Evolutionary conservation across 352 stramenopile species (phyloP).

Genomic region (Phytopythium boreale): DNA sequence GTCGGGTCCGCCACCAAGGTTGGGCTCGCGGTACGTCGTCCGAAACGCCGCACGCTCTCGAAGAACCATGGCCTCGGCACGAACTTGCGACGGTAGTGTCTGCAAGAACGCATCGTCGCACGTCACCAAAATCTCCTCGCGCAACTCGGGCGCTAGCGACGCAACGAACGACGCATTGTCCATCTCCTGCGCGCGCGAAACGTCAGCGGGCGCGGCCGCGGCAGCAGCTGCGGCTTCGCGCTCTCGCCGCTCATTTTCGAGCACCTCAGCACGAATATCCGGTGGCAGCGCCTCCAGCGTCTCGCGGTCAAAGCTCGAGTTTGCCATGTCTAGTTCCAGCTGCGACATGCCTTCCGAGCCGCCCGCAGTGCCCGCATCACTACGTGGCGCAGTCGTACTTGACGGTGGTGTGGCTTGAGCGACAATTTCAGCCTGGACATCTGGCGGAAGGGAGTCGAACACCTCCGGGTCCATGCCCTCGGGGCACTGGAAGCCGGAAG

Average conservation of each 20-base stretch:
- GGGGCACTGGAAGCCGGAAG: constrained; percentile 63
- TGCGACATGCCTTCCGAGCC: constrained; percentile 72
- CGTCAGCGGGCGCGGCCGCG: constrained; percentile 82
- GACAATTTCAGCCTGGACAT: constrained; percentile 97
- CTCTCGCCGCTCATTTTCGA: constrained; percentile 95
- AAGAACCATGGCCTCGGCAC: constrained; percentile 94
- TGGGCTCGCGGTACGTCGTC: constrained; percentile 53
- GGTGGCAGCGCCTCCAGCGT: constrained; percentile 95
- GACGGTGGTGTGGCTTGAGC: constrained; percentile 58
- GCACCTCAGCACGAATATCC: constrained; percentile 96
- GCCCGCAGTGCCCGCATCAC: constrained; percentile 26
- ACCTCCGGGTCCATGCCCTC: constrained; percentile 97
- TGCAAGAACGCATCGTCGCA: constrained; percentile 95
- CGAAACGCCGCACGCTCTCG: constrained; percentile 90
- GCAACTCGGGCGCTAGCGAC: constrained; percentile 93
- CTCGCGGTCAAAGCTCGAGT: constrained; percentile 93
- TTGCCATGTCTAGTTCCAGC: constrained; percentile 80
- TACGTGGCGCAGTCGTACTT: constrained; percentile 21
- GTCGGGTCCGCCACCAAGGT: constrained; percentile 41
- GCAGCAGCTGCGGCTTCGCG: constrained; percentile 70
- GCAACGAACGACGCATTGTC: constrained; percentile 98
- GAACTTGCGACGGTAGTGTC: constrained; percentile 92
- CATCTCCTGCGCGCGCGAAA: constrained; percentile 96
- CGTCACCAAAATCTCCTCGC: constrained; percentile 96
- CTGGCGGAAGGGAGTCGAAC: constrained; percentile 92